Evolutionary conservation across 768 basidiomycete species (phyloP), one percentile per base, ranked within the genome.

Genomic region (Boletellus ananiceps): DNA sequence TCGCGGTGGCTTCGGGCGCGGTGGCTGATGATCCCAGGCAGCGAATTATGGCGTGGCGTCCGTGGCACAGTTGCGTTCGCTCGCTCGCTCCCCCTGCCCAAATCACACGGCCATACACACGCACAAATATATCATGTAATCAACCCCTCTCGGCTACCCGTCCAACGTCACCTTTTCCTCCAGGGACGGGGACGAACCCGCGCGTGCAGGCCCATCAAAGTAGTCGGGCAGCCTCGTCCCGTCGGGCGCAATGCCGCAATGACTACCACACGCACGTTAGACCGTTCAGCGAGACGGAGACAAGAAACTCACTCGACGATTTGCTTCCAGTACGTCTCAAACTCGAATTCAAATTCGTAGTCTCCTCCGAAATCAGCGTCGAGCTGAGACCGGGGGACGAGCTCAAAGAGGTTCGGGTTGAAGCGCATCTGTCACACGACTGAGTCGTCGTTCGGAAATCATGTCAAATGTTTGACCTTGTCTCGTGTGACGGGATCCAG

Each of bases 401-500:
- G 80, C 51, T 89, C 86, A 34, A 76, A 65, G 5, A 94, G 73
- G 57, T 90, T 77, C 4, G 92, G 90, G 62, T 94, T 94, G 66
- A 94, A 93, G 19, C 85, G 82, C 84, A 93, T 89, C 86, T 89
- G 37, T 9, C 39, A 35, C 8, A 15, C 23, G 2, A 27, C 19
- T 38, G 7, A 45, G 54, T 53, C 31, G 46, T 6, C 16, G 14
- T 21, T 32, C 47, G 31, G 21, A 35, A 36, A 29, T 14, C 27
- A n/a, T 19, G 29, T 21, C 5, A 14, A 21, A 29, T 7, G 0
- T 8, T 18, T 34, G 21, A 86, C 87, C 82, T 93, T 94, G 61
- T 92, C 89, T 38, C 88, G 75, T 0, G 92, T 93, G 27, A 92
- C 81, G 6, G 92, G 91, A 62, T 94, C 91, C 43, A 94, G 64